Evolutionary conservation across 768 basidiomycete species (phyloP), one percentile per base, ranked within the genome.

Genomic region (Pleurotus platypus): DNA sequence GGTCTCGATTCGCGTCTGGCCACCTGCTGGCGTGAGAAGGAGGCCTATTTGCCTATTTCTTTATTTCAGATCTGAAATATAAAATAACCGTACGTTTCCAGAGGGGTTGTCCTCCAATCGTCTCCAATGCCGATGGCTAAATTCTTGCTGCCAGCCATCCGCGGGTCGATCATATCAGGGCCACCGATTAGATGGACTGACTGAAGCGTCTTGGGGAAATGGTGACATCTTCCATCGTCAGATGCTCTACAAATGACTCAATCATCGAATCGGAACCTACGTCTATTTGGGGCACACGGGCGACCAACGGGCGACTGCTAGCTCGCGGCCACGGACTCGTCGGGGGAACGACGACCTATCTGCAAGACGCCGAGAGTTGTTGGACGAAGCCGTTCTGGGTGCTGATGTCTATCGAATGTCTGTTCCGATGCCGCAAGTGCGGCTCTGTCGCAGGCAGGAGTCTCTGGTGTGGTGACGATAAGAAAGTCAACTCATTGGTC

Each of bases 201-300:
- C 77, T 58, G 57, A 64, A 4, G 65, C 69, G 56, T 75, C 82
- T 64, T 79, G 49, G 63, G 71, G 22, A 60, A 67, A 59, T 70
- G 30, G 56, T 61, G 13, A 57, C 58, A 24, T 46, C 57, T n/a
- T 48, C 30, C 30, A 11, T 35, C 66, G 37, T 63, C 24, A 38
- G 59, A 13, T 48, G 55, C 15, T 11, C 24, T 26, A n/a, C 45
- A 48, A 18, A 47, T 45, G 48, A 22, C 20, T 13, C 24, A 40
- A 42, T 27, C 47, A 15, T 39, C 58, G 53, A 42, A 61, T 8
- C 63, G 66, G 12, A 66, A 65, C 35, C 63, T 72, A 3, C 61
- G 62, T 26, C 45, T 77, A n/a, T 63, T 83, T 26, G 84, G 88
- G 63, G 87, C 86, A 82, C 87, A 87, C 61, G 85, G 85, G 0